Conservation (phyloP, 2,329 filamentous ascomycete genomes). For the Ceratocystis variospora region DNA sequence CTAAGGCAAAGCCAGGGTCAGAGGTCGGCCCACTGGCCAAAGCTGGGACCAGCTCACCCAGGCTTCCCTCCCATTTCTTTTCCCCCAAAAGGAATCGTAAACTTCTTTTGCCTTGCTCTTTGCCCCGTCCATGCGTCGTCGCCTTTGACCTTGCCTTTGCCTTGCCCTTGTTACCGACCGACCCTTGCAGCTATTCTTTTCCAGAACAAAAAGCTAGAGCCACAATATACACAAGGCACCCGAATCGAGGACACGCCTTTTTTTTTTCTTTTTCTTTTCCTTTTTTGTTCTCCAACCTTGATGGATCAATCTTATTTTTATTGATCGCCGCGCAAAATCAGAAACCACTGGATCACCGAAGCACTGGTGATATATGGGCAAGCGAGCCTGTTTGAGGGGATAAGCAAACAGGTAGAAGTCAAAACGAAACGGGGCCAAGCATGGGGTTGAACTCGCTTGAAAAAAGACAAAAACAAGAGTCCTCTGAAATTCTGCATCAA, state of each 20-base stretch:
- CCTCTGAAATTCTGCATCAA: too few relatives aligned
- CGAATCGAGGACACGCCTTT: too few relatives aligned
- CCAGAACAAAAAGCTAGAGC: conserved; percentile 1
- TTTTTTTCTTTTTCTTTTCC: too few relatives aligned
- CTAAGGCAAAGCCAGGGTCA: not conserved
- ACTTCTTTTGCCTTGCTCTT: not conserved
- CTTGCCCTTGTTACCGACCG: not conserved
- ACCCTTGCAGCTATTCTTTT: conserved; percentile 5
- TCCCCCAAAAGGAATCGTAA: not conserved
- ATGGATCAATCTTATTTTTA: not conserved
- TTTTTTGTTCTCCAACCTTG: not conserved
- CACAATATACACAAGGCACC: not conserved
- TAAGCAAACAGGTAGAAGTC: too few relatives aligned
- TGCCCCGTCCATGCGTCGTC: too few relatives aligned
- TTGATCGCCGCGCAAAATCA: not conserved
- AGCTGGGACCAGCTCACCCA: not conserved
- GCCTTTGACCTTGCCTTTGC: too few relatives aligned
- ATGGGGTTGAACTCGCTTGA: too few relatives aligned
- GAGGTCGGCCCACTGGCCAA: not conserved
- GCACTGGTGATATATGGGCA: too few relatives aligned
- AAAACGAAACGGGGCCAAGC: too few relatives aligned
- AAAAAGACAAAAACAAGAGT: too few relatives aligned
- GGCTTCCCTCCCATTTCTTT: not conserved
- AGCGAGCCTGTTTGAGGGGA: too few relatives aligned
- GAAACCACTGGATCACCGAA: too few relatives aligned